phyloP scores from a whole-genome alignment of 2,329 filamentous ascomycete species.

The Colletotrichum spinosum region DNA sequence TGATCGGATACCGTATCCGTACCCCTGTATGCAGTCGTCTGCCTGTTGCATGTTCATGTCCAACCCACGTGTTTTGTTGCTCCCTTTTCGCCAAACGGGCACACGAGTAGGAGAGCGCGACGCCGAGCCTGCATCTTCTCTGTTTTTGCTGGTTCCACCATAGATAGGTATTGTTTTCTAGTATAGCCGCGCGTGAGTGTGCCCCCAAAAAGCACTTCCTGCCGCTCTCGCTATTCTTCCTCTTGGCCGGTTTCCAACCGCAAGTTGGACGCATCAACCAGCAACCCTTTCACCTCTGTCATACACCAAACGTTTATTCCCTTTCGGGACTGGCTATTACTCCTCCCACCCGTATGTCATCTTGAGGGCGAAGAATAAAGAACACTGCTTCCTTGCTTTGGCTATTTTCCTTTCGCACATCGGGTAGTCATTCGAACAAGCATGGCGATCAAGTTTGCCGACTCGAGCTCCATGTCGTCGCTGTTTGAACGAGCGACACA shows the following conservation, averaged over 20 bases:
- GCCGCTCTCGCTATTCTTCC: neutral
- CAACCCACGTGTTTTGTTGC: neutral
- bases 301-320: neutral
- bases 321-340: no score
- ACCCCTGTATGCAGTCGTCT: neutral
- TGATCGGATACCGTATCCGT: neutral
- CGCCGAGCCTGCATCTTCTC: neutral
- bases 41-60: neutral
- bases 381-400: neutral
- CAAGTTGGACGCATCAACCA: neutral
- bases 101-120: neutral
- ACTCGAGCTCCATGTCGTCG: neutral
- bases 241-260: constrained; percentile 1
- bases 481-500: neutral
- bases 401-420: neutral
- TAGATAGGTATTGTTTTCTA: neutral
- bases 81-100: neutral
- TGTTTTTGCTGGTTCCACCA: neutral
- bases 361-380: neutral
- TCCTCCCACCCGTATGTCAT: no score
- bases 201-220: neutral
- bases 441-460: neutral
- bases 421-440: neutral
- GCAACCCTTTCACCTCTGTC: neutral
- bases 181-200: neutral